A percentile compares a stretch with the other conserved stretches of the same genome.
These are phyloP conservation scores for Obelidium mucronatum DNA, from an alignment of 192 early-diverging fungal species.

Conservation along the genomic window DNA sequence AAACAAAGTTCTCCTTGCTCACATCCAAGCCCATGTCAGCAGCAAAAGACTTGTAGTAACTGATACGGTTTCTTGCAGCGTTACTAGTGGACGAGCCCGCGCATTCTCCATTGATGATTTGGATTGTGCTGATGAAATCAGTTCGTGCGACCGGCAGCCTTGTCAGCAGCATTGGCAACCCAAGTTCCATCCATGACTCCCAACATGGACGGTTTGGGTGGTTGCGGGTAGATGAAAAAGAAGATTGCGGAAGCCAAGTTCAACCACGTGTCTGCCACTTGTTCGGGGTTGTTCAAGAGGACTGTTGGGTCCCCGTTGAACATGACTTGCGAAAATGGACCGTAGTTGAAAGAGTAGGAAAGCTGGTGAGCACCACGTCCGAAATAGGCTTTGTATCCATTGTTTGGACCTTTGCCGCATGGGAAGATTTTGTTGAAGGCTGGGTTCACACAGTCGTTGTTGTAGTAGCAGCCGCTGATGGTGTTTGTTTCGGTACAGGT, in stretches of 20 bases:
- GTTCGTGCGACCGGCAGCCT: not conserved
- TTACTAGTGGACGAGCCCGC: not conserved
- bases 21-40: conserved; percentile 6
- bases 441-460: conserved; percentile 9
- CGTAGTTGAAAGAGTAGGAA: conserved; percentile 2
- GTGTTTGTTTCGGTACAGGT: not conserved
- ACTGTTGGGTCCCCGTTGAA: conserved; percentile 18
- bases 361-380: conserved; percentile 9
- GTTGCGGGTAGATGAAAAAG: too few species aligned
- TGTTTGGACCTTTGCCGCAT: not conserved
- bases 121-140: conserved; percentile 4
- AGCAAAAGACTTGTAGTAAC: conserved; percentile 2
- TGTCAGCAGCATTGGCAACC: conserved; percentile 1
- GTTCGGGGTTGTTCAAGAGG: conserved; percentile 2
- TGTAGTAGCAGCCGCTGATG: conserved; percentile 9
- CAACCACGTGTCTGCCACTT: not conserved
- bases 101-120: conserved; percentile 16
- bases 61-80: conserved; percentile 13
- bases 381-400: not conserved
- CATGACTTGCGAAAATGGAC: not conserved
- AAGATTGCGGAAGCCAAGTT: conserved; percentile 1
- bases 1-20: not conserved
- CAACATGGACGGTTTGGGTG: not conserved
- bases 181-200: not conserved
- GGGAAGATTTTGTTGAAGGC: conserved; percentile 1